Evolutionary conservation across 345 rosid species (phyloP).

Genomic region (Corchorus olitorius): DNA sequence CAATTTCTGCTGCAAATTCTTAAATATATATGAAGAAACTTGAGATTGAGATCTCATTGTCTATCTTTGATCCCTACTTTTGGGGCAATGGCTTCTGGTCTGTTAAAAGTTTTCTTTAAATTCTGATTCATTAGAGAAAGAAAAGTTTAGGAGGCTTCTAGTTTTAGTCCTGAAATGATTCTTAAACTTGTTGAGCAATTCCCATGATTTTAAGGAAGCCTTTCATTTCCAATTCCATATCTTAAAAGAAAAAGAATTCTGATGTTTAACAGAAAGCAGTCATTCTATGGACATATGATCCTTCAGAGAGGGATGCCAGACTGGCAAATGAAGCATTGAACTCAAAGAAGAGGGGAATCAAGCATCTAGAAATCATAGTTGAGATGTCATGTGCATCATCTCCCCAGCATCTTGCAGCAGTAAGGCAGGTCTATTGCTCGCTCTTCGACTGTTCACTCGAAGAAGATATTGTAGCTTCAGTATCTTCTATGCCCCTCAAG

Average conservation of each 20-base stretch:
- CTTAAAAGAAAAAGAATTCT: background rate
- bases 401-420: constrained; percentile 69
- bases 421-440: constrained; percentile 75
- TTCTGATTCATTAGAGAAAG: background rate
- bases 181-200: background rate
- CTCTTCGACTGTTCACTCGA: constrained; percentile 68
- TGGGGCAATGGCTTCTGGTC: background rate
- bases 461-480: constrained; percentile 60
- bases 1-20: background rate
- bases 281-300: constrained; percentile 66
- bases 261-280: constrained; percentile 63
- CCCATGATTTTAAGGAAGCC: background rate
- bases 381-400: constrained; percentile 84
- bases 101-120: background rate
- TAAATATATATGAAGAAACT: background rate
- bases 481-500: constrained; percentile 49
- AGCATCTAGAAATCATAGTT: constrained; percentile 55
- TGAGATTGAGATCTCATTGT: background rate
- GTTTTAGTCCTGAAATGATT: background rate
- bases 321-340: constrained; percentile 60
- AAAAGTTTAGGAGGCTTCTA: background rate
- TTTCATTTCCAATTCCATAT: background rate
- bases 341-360: constrained; percentile 38
- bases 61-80: background rate
- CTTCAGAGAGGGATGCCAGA: constrained; percentile 86